phyloP scores from a whole-genome alignment of 192 early-diverging fungal species.

The Podila epigama region DNA sequence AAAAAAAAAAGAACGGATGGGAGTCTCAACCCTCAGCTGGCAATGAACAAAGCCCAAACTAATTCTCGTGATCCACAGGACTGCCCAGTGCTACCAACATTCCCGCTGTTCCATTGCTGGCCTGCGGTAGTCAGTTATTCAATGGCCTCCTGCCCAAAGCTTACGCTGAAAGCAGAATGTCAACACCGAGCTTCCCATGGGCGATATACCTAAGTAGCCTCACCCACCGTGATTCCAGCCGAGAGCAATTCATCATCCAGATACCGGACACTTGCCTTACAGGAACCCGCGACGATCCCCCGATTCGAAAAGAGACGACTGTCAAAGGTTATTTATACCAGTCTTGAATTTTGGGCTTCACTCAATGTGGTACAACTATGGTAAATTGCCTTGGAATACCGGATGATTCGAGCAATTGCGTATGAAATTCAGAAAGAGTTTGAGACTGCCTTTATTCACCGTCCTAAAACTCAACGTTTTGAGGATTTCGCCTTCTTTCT shows the following conservation, averaged over 20 bases:
- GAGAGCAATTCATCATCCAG: conserved; percentile 40
- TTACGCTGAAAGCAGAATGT: conserved; percentile 42
- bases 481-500: too few relatives aligned
- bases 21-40: conserved; percentile 44
- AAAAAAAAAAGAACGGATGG: conserved; percentile 40
- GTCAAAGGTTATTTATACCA: too few relatives aligned
- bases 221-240: conserved; percentile 32
- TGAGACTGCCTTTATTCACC: too few relatives aligned
- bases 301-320: conserved; percentile 37
- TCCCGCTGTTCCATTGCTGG: conserved; percentile 50
- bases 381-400: too few relatives aligned
- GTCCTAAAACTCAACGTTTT: too few relatives aligned
- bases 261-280: conserved; percentile 43
- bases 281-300: conserved; percentile 35
- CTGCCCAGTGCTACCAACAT: conserved; percentile 51
- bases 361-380: too few relatives aligned
- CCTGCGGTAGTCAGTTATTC: conserved; percentile 45
- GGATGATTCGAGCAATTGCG: too few relatives aligned
- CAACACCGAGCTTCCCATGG: conserved; percentile 49
- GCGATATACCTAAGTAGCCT: conserved; percentile 50
- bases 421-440: too few relatives aligned
- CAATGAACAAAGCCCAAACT: conserved; percentile 49
- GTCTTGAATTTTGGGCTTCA: too few relatives aligned
- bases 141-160: conserved; percentile 40
- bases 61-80: conserved; percentile 48